phyloP scores from a whole-genome alignment of 2,329 filamentous ascomycete genomes.

The Cordyceps cateniannulata region DNA sequence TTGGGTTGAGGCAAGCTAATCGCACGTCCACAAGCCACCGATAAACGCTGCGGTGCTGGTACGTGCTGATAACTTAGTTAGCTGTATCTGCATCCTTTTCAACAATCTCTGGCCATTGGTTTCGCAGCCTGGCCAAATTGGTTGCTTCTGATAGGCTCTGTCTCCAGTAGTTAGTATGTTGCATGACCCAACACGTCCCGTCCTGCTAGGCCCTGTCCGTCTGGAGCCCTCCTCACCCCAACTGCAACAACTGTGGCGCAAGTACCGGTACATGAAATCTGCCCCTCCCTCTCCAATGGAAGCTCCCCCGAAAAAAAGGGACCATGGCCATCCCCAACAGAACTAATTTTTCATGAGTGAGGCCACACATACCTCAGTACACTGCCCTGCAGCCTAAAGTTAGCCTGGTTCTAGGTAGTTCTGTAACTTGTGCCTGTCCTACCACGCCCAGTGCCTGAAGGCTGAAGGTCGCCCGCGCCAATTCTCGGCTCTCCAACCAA shows the following conservation, averaged over 20 bases:
- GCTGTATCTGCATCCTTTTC: constrained; percentile 14
- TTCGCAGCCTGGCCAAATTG: constrained; percentile 1
- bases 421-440: not conserved
- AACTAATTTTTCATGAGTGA: constrained; percentile 28
- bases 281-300: constrained; percentile 19
- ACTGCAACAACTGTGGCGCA: not conserved
- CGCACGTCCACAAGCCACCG: not conserved
- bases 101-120: constrained; percentile 10
- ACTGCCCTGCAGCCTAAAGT: not conserved
- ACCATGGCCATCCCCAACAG: constrained; percentile 33
- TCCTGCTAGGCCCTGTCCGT: no score
- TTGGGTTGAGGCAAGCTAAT: not conserved
- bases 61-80: not conserved
- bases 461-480: not conserved
- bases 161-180: constrained; percentile 5
- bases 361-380: not conserved
- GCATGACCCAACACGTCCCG: constrained; percentile 8
- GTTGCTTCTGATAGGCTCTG: not conserved
- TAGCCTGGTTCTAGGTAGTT: not conserved
- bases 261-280: constrained; percentile 15
- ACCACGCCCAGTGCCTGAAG: not conserved
- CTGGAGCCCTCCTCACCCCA: not conserved
- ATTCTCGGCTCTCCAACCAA: constrained; percentile 1
- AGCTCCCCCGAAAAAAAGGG: constrained; percentile 8
- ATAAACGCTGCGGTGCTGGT: not conserved